phyloP scores from a whole-genome alignment of 257 asterid species.

The Solanum commersonii region DNA sequence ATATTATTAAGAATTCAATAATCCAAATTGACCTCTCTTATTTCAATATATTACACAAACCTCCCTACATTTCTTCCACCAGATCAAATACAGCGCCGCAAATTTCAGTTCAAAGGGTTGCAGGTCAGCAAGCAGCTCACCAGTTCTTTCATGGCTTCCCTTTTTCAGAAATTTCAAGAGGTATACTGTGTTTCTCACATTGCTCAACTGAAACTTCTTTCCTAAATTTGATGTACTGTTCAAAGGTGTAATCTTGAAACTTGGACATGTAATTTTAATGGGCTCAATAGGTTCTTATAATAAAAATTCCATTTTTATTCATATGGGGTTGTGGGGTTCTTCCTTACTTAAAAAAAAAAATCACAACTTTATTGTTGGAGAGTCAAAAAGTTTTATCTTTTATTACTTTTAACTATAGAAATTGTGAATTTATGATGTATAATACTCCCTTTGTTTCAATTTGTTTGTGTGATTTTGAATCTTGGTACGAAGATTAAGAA shows the following conservation, averaged over 20 bases:
- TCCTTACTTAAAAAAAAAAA: neutral
- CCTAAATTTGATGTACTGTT: neutral
- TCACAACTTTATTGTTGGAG: neutral
- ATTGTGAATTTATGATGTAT: neutral
- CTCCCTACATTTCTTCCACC: neutral
- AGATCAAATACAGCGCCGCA: neutral
- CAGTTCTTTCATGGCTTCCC: slow-evolving; percentile 14
- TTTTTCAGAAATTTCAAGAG: slow-evolving; percentile 28
- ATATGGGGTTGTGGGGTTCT: neutral
- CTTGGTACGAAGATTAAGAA: neutral
- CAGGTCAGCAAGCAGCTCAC: neutral
- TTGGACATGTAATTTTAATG: neutral
- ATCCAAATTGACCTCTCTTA: neutral
- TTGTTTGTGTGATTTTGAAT: neutral
- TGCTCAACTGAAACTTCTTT: neutral
- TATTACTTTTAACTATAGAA: neutral
- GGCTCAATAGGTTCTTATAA: neutral
- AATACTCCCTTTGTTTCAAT: neutral
- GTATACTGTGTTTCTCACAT: neutral
- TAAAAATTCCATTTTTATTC: neutral
- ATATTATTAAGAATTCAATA: neutral
- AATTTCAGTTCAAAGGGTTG: neutral
- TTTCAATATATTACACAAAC: neutral
- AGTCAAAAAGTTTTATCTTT: neutral
- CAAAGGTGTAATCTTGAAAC: neutral